These are phyloP conservation scores for Mycosphaerella arachidis DNA, from an alignment of 2,329 filamentous ascomycete genomes.

Conservation along the genomic window DNA sequence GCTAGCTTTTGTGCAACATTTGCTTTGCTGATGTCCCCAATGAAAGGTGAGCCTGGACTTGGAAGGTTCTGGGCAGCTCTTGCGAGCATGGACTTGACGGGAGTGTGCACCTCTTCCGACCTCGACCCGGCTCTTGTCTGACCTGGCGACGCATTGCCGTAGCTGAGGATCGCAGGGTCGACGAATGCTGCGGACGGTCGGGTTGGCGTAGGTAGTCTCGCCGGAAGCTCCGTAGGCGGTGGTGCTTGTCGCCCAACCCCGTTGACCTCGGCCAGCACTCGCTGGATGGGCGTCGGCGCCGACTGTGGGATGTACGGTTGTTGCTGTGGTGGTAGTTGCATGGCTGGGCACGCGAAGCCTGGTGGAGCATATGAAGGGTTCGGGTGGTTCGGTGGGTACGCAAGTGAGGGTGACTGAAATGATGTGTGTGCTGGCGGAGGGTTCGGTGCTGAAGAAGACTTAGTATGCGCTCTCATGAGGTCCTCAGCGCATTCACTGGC, in stretches of 20 bases:
- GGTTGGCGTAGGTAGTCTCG: constrained; percentile 28
- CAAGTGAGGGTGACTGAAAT: neutral
- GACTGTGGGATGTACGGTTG: neutral
- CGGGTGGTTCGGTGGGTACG: neutral
- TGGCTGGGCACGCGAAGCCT: neutral
- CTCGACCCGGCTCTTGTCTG: constrained; percentile 20
- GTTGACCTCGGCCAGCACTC: constrained; percentile 7
- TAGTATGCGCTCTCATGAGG: too few relatives aligned
- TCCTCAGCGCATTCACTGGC: too few relatives aligned
- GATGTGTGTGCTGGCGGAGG: neutral
- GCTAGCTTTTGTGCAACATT: constrained; percentile 25
- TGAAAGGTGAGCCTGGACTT: constrained; percentile 37
- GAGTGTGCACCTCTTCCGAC: constrained; percentile 36
- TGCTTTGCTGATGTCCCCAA: constrained; percentile 28
- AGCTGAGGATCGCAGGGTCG: constrained; percentile 79
- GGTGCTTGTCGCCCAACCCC: constrained; percentile 14
- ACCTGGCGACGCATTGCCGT: constrained; percentile 40
- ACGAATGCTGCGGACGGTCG: constrained; percentile 52
- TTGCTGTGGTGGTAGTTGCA: neutral
- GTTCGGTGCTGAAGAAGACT: neutral
- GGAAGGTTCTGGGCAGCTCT: constrained; percentile 35
- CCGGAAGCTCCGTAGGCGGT: constrained; percentile 16
- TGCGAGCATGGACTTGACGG: constrained; percentile 38
- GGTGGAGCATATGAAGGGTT: neutral
- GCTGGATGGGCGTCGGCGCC: constrained; percentile 1